Evolutionary conservation across 176 grass and related monocot species (phyloP).

Genomic region (Bromus sterilis): DNA sequence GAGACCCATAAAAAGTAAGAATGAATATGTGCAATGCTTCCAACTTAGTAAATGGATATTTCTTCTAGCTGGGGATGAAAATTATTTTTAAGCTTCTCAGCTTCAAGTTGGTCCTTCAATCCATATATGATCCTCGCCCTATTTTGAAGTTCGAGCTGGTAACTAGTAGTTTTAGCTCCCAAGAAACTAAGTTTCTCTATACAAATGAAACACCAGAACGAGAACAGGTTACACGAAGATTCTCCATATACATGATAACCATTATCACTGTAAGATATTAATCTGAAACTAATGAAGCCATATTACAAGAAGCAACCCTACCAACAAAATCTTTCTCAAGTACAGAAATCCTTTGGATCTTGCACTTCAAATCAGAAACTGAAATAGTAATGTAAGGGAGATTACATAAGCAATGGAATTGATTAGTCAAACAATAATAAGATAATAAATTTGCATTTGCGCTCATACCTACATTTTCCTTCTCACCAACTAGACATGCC

Average conservation of each 20-base stretch:
- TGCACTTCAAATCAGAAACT: conserved; percentile 62
- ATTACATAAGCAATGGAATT: background rate
- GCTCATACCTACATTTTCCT: conserved; percentile 61
- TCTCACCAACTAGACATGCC: conserved; percentile 51
- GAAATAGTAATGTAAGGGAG: conserved; percentile 18
- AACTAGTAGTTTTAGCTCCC: conserved; percentile 57
- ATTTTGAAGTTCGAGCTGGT: conserved; percentile 53
- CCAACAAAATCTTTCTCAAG: conserved; percentile 78
- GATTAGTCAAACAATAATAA: background rate
- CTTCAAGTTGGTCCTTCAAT: conserved; percentile 52
- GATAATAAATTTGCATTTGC: background rate
- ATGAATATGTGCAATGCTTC: background rate
- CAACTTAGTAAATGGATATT: conserved; percentile 51
- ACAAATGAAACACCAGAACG: conserved; percentile 14
- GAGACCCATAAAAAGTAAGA: conserved; percentile 6
- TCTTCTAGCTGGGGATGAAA: conserved; percentile 58
- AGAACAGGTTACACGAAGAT: background rate
- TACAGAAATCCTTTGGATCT: conserved; percentile 52
- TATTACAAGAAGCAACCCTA: conserved; percentile 21
- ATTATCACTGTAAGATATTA: background rate
- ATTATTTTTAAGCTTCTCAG: conserved; percentile 48
- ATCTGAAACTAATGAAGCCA: conserved; percentile 5
- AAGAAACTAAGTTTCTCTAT: conserved; percentile 59
- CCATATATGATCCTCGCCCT: conserved; percentile 53
- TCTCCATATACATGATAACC: background rate